Base-by-base conservation (phyloP, 768 basidiomycete species). In the Amanita exitialis region DNA sequence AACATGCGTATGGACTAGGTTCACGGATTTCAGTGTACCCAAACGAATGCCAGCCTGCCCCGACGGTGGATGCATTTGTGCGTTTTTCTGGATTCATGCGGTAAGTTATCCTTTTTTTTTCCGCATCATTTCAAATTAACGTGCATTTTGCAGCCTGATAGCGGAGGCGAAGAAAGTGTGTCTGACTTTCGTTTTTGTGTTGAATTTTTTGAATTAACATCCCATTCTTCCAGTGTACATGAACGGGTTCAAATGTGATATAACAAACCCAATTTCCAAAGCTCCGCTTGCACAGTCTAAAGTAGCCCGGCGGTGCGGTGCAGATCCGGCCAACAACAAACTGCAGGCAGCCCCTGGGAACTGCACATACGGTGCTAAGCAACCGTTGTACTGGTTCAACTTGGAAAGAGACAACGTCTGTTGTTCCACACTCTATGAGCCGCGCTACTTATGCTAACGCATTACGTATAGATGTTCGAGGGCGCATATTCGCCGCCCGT, bases 81-180 rank as follows among this genome's bases (percentile, higher is more conserved):
- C 84, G 2, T 87, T 77, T 66, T 83, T 83, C 60, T 87, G 83
- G 85, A 78, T 85, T 21, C 81, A 86, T 62, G 74, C 77, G 0
- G 75, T 73, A 55, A 12, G 73, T 54, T 15, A 6, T 28, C 15
- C 2, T 8, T 5, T 16, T 16, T 18, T 32, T 35, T n/a, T 5
- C 18, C 7, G 8, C 4, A 18, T 9, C 42, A n/a, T 8, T 27
- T 27, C 8, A 13, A n/a, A 28, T 16, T 16, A 23, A 43, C 5
- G 4, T 16, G 34, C 47, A 35, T 6, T 23, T 21, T 18, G 4
- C 25, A 66, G 68, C 65, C 73, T 9, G 68, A 79, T 51, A 76
- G 75, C 53, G 82, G 83, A 12, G 72, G 78, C 6, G 80, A 81
- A 64, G 79, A 83, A 62, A 83, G 80, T 59, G 43, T 12, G 43